Percentiles rank a stretch among this genome's conserved stretches.
Conservation (phyloP, 495 filamentous ascomycete species). For the Achaetomiella virescens region DNA sequence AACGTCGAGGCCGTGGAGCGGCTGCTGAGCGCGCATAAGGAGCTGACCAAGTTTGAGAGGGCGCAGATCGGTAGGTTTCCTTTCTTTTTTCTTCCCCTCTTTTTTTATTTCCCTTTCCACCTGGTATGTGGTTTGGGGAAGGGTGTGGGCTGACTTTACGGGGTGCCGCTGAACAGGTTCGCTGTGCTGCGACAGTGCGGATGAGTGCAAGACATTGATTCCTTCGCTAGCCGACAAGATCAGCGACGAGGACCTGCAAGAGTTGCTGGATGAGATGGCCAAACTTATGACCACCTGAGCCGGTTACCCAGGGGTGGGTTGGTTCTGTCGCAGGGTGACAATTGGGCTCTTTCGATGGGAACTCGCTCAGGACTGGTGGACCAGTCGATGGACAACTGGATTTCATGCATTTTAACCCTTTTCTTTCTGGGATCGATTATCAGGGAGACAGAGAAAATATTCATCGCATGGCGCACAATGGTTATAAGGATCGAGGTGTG, state of each 20-base stretch:
- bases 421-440: background rate
- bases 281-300: constrained; percentile 49
- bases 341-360: too few species aligned
- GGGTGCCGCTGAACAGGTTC: constrained; percentile 51
- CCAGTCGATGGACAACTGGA: too few species aligned
- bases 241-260: constrained; percentile 75
- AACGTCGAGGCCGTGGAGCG: constrained; percentile 88
- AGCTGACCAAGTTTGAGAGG: constrained; percentile 84
- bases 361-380: too few species aligned
- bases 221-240: constrained; percentile 87
- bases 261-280: constrained; percentile 81
- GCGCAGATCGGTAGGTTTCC: constrained; percentile 76
- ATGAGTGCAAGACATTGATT: constrained; percentile 95
- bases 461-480: constrained; percentile 17
- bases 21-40: constrained; percentile 65
- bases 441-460: constrained; percentile 7
- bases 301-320: background rate
- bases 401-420: background rate
- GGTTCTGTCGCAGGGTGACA: background rate
- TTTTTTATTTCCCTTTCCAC: background rate
- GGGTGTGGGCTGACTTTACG: constrained; percentile 1
- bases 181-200: constrained; percentile 81
- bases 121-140: background rate
- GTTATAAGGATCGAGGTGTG: constrained; percentile 5
- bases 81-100: constrained; percentile 2